Evolutionary conservation across 1,139 yeast species (phyloP).

Genomic region (Kurtzmaniella quercitrusa): DNA sequence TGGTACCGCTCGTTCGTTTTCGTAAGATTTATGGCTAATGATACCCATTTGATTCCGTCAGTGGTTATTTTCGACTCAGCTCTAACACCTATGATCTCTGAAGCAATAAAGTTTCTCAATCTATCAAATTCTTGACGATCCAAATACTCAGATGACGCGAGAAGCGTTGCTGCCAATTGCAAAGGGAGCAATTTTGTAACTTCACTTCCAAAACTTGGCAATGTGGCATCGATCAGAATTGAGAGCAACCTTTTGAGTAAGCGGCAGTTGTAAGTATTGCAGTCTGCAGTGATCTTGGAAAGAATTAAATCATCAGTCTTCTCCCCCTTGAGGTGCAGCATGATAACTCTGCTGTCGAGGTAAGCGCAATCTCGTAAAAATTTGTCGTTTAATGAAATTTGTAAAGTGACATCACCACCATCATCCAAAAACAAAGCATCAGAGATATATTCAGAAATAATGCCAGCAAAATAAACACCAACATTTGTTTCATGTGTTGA

Average conservation of each 20-base stretch:
- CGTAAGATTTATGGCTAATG: slow-evolving; percentile 49
- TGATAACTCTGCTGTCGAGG: neutral
- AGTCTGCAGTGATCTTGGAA: neutral
- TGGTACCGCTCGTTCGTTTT: slow-evolving; percentile 26
- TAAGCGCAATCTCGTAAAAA: neutral
- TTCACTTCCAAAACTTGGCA: slow-evolving; percentile 9
- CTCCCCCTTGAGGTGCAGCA: neutral
- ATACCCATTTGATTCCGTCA: slow-evolving; percentile 44
- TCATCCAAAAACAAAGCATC: slow-evolving; percentile 3
- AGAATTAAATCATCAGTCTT: neutral
- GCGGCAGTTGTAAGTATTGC: slow-evolving; percentile 12
- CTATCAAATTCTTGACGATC: slow-evolving; percentile 39
- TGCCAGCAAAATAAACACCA: slow-evolving; percentile 1
- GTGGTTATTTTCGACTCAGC: slow-evolving; percentile 32
- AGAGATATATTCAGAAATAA: slow-evolving; percentile 6
- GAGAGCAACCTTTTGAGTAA: slow-evolving; percentile 20
- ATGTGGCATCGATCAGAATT: slow-evolving; percentile 24
- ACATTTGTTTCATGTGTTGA: neutral
- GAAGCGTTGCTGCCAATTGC: slow-evolving; percentile 34
- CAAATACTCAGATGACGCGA: slow-evolving; percentile 33
- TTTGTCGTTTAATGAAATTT: neutral
- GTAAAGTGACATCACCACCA: neutral
- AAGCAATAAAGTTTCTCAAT: slow-evolving; percentile 57
- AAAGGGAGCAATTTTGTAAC: slow-evolving; percentile 20
- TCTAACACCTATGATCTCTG: slow-evolving; percentile 59